phyloP scores from a whole-genome alignment of 306 rosid genomes.

The Potentilla sterilis region DNA sequence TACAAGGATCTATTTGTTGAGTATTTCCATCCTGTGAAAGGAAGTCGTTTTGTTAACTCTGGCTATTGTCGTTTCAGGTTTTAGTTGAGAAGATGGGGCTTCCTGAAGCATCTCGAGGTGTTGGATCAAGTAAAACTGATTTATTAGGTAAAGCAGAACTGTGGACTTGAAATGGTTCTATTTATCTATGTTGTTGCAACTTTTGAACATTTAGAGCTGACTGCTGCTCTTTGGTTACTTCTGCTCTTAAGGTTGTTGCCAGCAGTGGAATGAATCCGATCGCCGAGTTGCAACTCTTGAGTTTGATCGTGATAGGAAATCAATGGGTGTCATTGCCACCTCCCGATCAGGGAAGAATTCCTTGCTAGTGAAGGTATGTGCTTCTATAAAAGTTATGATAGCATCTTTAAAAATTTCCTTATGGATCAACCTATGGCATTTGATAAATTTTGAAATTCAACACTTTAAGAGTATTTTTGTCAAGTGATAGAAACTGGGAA shows the following conservation, averaged over 20 bases:
- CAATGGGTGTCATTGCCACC: constrained; percentile 75
- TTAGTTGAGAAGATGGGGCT: constrained; percentile 92
- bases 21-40: not conserved
- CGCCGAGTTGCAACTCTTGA: constrained; percentile 74
- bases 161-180: not conserved
- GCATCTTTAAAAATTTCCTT: not conserved
- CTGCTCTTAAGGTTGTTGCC: constrained; percentile 52
- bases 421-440: not conserved
- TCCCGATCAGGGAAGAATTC: constrained; percentile 49
- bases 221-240: constrained; percentile 17
- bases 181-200: constrained; percentile 1
- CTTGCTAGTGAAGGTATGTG: constrained; percentile 68
- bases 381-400: not conserved
- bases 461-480: not conserved
- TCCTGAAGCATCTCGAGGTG: constrained; percentile 46
- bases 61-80: constrained; percentile 41
- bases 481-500: not conserved
- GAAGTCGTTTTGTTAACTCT: not conserved
- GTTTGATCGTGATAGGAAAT: constrained; percentile 84
- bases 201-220: not conserved
- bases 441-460: not conserved
- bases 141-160: constrained; percentile 51
- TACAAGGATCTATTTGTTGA: not conserved
- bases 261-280: constrained; percentile 58
- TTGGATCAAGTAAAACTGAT: constrained; percentile 27